Evolutionary conservation across 2,329 filamentous ascomycete species (phyloP), one percentile per base, ranked within the genome.

Genomic region (Septoria petroselini): DNA sequence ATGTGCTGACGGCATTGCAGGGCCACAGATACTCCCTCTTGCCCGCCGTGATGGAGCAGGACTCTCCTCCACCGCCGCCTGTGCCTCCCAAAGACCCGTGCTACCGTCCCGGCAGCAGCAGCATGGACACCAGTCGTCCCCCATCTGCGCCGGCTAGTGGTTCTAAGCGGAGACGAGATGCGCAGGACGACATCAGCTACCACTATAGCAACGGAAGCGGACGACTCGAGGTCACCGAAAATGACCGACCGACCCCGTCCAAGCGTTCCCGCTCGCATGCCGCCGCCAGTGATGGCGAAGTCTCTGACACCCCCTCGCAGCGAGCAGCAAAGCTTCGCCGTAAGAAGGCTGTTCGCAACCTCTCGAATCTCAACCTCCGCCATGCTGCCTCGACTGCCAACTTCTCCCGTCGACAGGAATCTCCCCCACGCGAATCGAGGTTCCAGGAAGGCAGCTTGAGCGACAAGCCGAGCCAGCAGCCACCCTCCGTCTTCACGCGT

Each of bases 381-480:
- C 65, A 69, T 41, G 62, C 59, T 23, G 65, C 65, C 38, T 56
- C 53, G 3, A 37, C 50, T 7, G 33, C 51, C 1, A 48, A 59
- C 44, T 44, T 58, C 34, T 59, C 61, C 21, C 52, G 52, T 27
- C 42, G 47, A 30, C 52, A 58, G 31, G 17, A 14, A 29, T 52
- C 52, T 34, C 45, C 56, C 31, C 43, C 54, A 73, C 81, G 72
- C 66, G 82, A 70, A 75, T 94, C 78, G 62, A 84, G 71, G 47
- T 85, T 85, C 58, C 69, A 79, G 30, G 90, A 95, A 70, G 90
- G 86, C 33, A 91, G 85, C 62, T 91, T 95, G 87, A 88, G 84
- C 63, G 88, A 94, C 68, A 83, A 86, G 57, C 75, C 80, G 25
- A 91, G 86, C 63, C 78, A 81, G 51, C 79, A 76, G 52, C 88